Evolutionary conservation across 2,329 filamentous ascomycete species (phyloP), one percentile per base, ranked within the genome.

Genomic region (Hypoxylon sp.): DNA sequence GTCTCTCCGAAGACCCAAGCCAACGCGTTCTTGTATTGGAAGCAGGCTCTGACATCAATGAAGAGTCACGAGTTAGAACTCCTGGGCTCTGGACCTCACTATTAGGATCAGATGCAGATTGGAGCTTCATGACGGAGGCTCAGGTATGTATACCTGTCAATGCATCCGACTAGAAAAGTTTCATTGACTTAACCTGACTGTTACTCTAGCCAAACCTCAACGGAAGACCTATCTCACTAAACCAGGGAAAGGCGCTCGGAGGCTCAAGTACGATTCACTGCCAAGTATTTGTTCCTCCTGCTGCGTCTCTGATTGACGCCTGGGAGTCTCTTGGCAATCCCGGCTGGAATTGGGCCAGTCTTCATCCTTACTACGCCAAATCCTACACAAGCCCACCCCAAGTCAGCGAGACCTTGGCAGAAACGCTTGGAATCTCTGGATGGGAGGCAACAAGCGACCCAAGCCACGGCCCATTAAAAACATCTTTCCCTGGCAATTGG

Each of bases 251-350:
- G 16, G 34, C 46, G 4, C 45, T 64, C n/a, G 62, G 62, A 1
- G 62, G 59, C 8, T 62, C 59, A 0, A 62, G 57, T 37, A 52
- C 49, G n/a, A 59, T 64, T 2, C 63, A 64, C 32, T 56, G 53
- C 0, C 57, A 59, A 2, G 46, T 62, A 11, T 64, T 57, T 25
- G 51, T 51, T 1, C 57, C 59, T 15, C 53, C 57, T 4, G 32
- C 57, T 1, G 43, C 50, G 17, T 29, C 20, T 5, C 9, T 61
- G 5, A 36, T 59, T 38, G 56, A 63, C 7, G 38, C 43, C 2
- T 63, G 61, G 61, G 54, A 36, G 8, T 38, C 42, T 3, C 43
- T 64, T 3, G 61, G 61, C 2, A 64, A 64, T 20, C 31, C 36
- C 4, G 55, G 56, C 2, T 63, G 55, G 55, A 49, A 55, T 23